These are phyloP conservation scores for Asclepias syriaca DNA, from an alignment of 257 asterid genomes.

Conservation along the genomic window DNA sequence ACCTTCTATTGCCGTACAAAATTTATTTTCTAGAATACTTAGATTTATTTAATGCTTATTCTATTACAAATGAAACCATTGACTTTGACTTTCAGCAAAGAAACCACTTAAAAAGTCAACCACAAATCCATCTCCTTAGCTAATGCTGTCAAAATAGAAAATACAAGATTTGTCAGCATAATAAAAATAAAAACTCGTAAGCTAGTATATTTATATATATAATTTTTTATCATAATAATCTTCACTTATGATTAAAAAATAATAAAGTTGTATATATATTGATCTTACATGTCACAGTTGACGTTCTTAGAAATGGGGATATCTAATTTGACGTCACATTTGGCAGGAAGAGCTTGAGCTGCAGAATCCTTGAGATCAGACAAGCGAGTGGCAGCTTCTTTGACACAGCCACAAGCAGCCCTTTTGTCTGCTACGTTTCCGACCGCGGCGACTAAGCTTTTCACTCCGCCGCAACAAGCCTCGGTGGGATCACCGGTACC, in stretches of 20 bases:
- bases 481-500: conserved; percentile 19
- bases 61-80: neutral
- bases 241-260: too few relatives aligned
- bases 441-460: conserved; percentile 17
- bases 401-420: conserved; percentile 32
- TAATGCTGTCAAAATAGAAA: too few relatives aligned
- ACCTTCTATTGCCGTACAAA: neutral
- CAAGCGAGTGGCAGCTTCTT: conserved; percentile 28
- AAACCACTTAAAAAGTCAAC: neutral
- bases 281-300: conserved; percentile 31
- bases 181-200: too few relatives aligned
- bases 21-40: neutral
- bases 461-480: conserved; percentile 32
- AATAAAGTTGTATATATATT: too few relatives aligned
- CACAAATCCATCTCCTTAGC: too few relatives aligned
- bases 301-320: conserved; percentile 37
- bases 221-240: too few relatives aligned
- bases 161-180: too few relatives aligned
- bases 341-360: conserved; percentile 30
- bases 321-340: conserved; percentile 33
- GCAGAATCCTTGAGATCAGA: conserved; percentile 33
- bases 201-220: too few relatives aligned
- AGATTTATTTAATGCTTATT: neutral
- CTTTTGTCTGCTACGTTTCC: conserved; percentile 23
- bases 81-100: too few relatives aligned